Evolutionary conservation across 169 alveolate genomes (phyloP).

Genomic region (Eimeria falciformis): DNA sequence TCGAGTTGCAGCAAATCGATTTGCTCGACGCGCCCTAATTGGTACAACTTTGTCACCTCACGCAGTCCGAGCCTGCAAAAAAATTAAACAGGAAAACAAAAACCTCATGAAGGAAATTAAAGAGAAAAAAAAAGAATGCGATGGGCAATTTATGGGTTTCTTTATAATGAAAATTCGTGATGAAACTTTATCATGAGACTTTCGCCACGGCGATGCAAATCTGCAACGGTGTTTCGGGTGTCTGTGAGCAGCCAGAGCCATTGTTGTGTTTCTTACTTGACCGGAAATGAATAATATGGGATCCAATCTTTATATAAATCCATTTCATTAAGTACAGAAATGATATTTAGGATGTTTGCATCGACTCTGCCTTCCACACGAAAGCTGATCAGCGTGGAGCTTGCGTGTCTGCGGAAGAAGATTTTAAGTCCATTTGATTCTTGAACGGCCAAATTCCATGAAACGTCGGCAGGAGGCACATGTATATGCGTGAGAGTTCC

Average conservation of each 20-base stretch:
- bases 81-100: background rate
- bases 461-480: background rate
- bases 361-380: slow-evolving; percentile 40
- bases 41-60: background rate
- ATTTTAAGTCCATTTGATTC: background rate
- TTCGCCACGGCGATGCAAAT: too few species aligned
- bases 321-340: slow-evolving; percentile 44
- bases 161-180: too few species aligned
- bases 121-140: background rate
- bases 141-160: too few species aligned
- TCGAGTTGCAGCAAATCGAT: slow-evolving; percentile 20
- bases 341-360: background rate
- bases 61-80: slow-evolving; percentile 34
- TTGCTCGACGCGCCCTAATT: slow-evolving; percentile 60
- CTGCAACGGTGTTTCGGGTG: too few species aligned
- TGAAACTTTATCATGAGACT: too few species aligned
- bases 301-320: slow-evolving; percentile 51
- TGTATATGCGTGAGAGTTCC: background rate
- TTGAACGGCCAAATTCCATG: background rate
- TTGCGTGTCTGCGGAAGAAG: background rate
- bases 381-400: slow-evolving; percentile 21
- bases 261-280: background rate
- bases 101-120: too few species aligned
- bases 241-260: too few species aligned
- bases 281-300: slow-evolving; percentile 47